phyloP scores from a whole-genome alignment of 768 basidiomycete genomes.

The Suillus luteus region DNA sequence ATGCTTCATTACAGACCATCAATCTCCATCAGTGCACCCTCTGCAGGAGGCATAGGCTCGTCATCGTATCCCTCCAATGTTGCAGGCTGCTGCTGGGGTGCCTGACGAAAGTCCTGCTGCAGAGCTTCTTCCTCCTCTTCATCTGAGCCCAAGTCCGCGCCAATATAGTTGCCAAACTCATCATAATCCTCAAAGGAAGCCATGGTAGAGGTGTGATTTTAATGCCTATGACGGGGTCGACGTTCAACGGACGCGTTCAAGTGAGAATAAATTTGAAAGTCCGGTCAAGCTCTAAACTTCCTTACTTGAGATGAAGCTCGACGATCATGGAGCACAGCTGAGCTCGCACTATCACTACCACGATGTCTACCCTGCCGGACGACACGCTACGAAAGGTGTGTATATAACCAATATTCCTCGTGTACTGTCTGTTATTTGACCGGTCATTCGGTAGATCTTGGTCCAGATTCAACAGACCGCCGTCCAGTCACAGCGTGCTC shows the following conservation, averaged over 20 bases:
- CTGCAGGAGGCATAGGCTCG: constrained; percentile 55
- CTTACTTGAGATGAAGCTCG: background rate
- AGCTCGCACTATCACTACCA: constrained; percentile 18
- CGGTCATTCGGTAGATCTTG: constrained; percentile 62
- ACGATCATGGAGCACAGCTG: background rate
- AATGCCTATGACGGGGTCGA: constrained; percentile 9
- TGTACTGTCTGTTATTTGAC: constrained; percentile 22
- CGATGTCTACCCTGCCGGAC: constrained; percentile 67
- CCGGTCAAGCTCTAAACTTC: constrained; percentile 21
- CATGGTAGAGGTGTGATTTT: constrained; percentile 35
- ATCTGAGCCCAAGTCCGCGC: constrained; percentile 91
- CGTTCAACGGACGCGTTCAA: constrained; percentile 26
- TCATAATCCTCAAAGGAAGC: constrained; percentile 78
- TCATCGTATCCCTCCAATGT: constrained; percentile 87
- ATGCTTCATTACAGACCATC: constrained; percentile 56
- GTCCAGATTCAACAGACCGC: constrained; percentile 93
- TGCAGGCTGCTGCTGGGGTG: constrained; percentile 40
- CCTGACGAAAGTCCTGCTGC: constrained; percentile 50
- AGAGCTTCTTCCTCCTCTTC: constrained; percentile 56
- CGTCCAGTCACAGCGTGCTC: constrained; percentile 78
- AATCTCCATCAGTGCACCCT: constrained; percentile 78
- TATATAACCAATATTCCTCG: constrained; percentile 4
- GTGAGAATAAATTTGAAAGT: constrained; percentile 37
- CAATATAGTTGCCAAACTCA: constrained; percentile 98
- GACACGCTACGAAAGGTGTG: constrained; percentile 80